Evolutionary conservation across 2,329 filamentous ascomycete species (phyloP).

Genomic region (Phaeophleospora eucalypticola): DNA sequence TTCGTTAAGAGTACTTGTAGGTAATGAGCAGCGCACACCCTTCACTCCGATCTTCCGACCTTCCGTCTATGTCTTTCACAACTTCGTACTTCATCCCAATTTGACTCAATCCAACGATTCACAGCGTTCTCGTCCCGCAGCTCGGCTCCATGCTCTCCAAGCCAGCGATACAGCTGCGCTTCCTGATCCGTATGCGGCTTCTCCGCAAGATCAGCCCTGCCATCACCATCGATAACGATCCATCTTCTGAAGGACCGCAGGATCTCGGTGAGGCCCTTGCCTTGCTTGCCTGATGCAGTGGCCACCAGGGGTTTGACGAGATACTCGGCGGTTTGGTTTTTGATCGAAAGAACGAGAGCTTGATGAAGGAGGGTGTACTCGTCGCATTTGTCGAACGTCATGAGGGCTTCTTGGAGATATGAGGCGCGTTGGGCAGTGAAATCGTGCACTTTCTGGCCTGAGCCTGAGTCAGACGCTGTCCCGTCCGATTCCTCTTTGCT

Average conservation of each 20-base stretch:
- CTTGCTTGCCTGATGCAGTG: slow-evolving; percentile 14
- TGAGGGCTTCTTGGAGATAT: slow-evolving; percentile 53
- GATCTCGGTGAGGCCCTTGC: slow-evolving; percentile 25
- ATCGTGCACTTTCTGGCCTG: slow-evolving; percentile 4
- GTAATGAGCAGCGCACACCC: no score
- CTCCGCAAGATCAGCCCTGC: slow-evolving; percentile 11
- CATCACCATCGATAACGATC: slow-evolving; percentile 15
- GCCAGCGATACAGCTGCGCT: slow-evolving; percentile 15
- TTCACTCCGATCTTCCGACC: no score
- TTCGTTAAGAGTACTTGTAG: no score
- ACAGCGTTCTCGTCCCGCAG: slow-evolving; percentile 14
- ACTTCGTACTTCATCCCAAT: slow-evolving; percentile 27
- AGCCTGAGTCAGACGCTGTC: no score
- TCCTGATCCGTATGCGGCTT: slow-evolving; percentile 20
- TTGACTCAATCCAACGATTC: slow-evolving; percentile 19
- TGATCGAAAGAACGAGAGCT: slow-evolving; percentile 17
- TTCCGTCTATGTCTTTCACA: slow-evolving; percentile 18
- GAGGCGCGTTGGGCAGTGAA: slow-evolving; percentile 35
- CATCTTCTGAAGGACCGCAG: slow-evolving; percentile 28
- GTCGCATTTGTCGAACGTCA: slow-evolving; percentile 23
- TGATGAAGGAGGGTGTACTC: slow-evolving; percentile 20
- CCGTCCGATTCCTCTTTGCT: no score
- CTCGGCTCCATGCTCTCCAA: slow-evolving; percentile 1
- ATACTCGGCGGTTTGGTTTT: slow-evolving; percentile 20
- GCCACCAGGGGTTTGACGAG: slow-evolving; percentile 22